A percentile compares a stretch with the other conserved stretches of the same genome.
Evolutionary conservation across 495 filamentous ascomycete genomes (phyloP).

Genomic region (Hapsidospora chrysogenum): DNA sequence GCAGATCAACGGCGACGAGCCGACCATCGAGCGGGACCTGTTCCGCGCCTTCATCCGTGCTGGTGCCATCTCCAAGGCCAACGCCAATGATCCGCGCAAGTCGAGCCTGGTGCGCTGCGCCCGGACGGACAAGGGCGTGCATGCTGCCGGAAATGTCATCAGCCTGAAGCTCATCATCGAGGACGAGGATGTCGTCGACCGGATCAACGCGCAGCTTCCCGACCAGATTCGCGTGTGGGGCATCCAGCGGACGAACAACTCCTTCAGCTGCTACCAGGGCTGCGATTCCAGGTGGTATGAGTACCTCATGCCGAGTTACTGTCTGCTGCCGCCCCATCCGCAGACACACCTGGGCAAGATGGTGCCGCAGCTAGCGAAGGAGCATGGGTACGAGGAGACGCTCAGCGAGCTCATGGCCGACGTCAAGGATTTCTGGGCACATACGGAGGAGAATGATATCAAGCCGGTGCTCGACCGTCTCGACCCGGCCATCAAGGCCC

Average conservation of each 20-base stretch:
- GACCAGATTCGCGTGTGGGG: conserved; percentile 91
- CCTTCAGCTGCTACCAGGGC: conserved; percentile 81
- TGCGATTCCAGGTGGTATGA: conserved; percentile 94
- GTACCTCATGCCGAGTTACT: conserved; percentile 83
- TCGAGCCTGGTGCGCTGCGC: conserved; percentile 87
- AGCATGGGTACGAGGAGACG: conserved; percentile 49
- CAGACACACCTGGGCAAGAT: conserved; percentile 68
- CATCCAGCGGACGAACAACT: conserved; percentile 62
- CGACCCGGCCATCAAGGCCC: conserved; percentile 22
- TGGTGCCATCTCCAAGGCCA: conserved; percentile 88
- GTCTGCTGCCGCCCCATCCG: conserved; percentile 82
- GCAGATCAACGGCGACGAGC: conserved; percentile 63
- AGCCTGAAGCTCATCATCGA: conserved; percentile 93
- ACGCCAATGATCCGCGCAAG: conserved; percentile 92
- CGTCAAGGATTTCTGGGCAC: conserved; percentile 63
- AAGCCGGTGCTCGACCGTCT: conserved; percentile 48
- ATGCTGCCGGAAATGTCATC: conserved; percentile 91
- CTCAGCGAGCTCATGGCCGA: conserved; percentile 56
- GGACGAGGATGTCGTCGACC: conserved; percentile 69
- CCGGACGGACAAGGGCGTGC: conserved; percentile 92
- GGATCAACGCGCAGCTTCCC: conserved; percentile 73
- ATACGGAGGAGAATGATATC: conserved; percentile 58
- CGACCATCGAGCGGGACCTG: conserved; percentile 94
- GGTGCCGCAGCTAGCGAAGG: conserved; percentile 52
- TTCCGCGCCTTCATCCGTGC: conserved; percentile 80